Evolutionary conservation across 116 monocot genomes (phyloP), one percentile per base, ranked within the genome.

Genomic region (Papilionanthe hybrid): DNA sequence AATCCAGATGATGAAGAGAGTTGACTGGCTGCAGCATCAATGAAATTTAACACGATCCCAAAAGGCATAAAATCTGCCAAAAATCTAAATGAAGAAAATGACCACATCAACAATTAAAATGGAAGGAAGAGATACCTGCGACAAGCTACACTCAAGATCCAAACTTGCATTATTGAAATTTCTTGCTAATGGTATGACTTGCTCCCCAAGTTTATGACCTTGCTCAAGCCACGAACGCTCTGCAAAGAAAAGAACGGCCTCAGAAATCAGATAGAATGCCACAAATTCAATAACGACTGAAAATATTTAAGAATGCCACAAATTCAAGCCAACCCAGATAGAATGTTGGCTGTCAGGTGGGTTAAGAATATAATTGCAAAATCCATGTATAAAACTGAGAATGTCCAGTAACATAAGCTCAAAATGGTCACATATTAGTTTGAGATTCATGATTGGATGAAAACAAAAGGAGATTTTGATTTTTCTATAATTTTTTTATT

Each of bases 201-300:
- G 99, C 79, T 99, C 99, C 6, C 99, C 99, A 77, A 99, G 84
- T 82, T 95, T 99, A 43, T 89, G 86, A 18, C 99, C 99, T 82
- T 99, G 91, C 76, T 99, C 99, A 80, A 99, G 90, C 95, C 93
- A 99, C 78, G 86, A 86, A 73, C 95, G 82, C 82, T 99, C 99
- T 99, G 87, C 7, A 82, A 78, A 81, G 45, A 79, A 0, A 55
- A 44, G 18, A 41, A 5, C 22, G 18, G 17, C 53, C 53, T 29
- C 17, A 71, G 30, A 41, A 71, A 71, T 15, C 37, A 71, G 37
- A 18, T 17, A 32, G 32, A 32, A 32, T 3, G 32, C 32, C 32
- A 32, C 32, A 65, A 65, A 12, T 65, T 65, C 65, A 9, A 25
- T n/a, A n/a, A n/a, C n/a, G n/a, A n/a, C n/a, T n/a, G 49, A 15